phyloP scores from a whole-genome alignment of 371 early-diverging fungal genomes.

The Zancudomyces culisetae region DNA sequence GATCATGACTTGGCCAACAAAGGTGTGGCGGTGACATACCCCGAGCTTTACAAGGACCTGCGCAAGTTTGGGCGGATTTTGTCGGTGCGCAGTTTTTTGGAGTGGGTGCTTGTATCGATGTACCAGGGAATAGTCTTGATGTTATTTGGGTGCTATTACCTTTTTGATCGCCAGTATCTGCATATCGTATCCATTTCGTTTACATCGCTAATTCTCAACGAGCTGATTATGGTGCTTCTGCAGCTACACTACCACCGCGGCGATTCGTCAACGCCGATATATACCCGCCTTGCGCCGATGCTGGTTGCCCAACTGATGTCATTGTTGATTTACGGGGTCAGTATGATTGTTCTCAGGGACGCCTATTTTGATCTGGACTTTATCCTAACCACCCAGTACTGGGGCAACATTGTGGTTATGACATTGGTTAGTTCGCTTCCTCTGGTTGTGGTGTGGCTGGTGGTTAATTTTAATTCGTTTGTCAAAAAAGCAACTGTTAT shows the following conservation, averaged over 20 bases:
- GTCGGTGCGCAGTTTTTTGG: slow-evolving; percentile 82
- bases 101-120: slow-evolving; percentile 86
- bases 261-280: too few relatives aligned
- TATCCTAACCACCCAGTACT: slow-evolving; percentile 60
- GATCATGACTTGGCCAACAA: slow-evolving; percentile 85
- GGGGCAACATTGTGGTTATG: slow-evolving; percentile 80
- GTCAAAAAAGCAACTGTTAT: too few relatives aligned
- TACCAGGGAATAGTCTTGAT: slow-evolving; percentile 97
- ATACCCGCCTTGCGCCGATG: too few relatives aligned
- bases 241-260: slow-evolving; percentile 87
- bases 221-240: slow-evolving; percentile 94
- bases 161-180: slow-evolving; percentile 91
- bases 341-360: slow-evolving; percentile 68
- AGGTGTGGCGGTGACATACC: slow-evolving; percentile 81
- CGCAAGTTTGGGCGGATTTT: slow-evolving; percentile 72
- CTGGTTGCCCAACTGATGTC: slow-evolving; percentile 63
- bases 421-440: slow-evolving; percentile 76
- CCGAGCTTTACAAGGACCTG: slow-evolving; percentile 95
- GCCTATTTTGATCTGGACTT: slow-evolving; percentile 80
- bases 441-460: too few relatives aligned
- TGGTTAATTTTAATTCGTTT: too few relatives aligned
- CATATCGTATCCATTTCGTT: slow-evolving; percentile 94
- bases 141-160: slow-evolving; percentile 77
- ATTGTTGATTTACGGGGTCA: slow-evolving; percentile 58
- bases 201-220: slow-evolving; percentile 92